These are phyloP conservation scores for Sungouiozyma ichnusensis DNA, from an alignment of 805 yeast genomes.

Conservation along the genomic window DNA sequence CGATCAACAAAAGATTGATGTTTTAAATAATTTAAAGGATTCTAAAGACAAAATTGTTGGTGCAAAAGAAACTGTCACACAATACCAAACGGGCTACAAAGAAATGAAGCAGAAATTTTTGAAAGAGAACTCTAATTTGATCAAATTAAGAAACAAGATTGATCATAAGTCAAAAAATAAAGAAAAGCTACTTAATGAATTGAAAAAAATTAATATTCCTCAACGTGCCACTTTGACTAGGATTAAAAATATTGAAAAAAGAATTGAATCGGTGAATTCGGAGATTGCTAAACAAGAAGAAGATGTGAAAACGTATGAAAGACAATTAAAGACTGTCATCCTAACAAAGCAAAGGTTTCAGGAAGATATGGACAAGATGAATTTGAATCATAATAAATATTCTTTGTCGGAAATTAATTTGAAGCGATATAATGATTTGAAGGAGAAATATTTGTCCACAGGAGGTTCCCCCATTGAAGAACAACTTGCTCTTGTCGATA, in stretches of 20 bases:
- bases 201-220: conserved; percentile 56
- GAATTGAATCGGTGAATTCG: conserved; percentile 37
- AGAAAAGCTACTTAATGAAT: conserved; percentile 34
- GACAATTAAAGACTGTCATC: conserved; percentile 38
- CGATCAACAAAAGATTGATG: conserved; percentile 29
- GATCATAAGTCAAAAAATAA: conserved; percentile 30
- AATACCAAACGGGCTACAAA: conserved; percentile 35
- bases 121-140: conserved; percentile 28
- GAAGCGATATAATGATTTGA: conserved; percentile 46
- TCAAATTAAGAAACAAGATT: conserved; percentile 14
- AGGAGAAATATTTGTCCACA: conserved; percentile 43
- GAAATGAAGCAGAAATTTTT: conserved; percentile 35
- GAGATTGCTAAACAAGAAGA: conserved; percentile 46
- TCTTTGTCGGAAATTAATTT: conserved; percentile 41
- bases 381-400: conserved; percentile 23
- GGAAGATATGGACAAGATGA: conserved; percentile 16
- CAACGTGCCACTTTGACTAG: conserved; percentile 39
- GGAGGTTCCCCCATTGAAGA: conserved; percentile 52
- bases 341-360: conserved; percentile 34
- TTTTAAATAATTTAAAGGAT: conserved; percentile 18
- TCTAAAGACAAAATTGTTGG: conserved; percentile 23
- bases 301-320: conserved; percentile 33
- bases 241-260: conserved; percentile 35
- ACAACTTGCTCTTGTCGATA: conserved; percentile 31
- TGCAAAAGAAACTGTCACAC: conserved; percentile 32